Base-by-base conservation (phyloP, 768 basidiomycete genomes). In the Floccularia luteovirens region DNA sequence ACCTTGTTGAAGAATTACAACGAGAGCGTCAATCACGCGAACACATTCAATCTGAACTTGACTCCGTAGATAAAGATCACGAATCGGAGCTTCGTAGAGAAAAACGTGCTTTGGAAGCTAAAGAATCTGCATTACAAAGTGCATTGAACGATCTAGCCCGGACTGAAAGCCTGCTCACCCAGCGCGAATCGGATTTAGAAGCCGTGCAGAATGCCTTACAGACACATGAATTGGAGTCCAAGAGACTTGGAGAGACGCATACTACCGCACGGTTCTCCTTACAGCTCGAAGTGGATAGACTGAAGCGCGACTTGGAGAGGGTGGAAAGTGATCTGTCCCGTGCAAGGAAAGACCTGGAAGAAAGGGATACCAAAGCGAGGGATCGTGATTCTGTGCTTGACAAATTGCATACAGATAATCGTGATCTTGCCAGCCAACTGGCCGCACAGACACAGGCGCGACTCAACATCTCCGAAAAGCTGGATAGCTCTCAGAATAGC, bases 391-490 rank as follows among this genome's bases (percentile, higher is more conserved):
- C 75, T 17, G 70, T 72, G 16, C 63, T 92, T 31, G 90, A 91
- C 55, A 78, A 72, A 40, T 56, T 96, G 43, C 77, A 90, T 48
- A 72, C 77, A 2, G 87, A 90, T 57, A 85, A 85, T 43, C 72
- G 87, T 24, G 91, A 93, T 44, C 67, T 97, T 16, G 73, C 83
- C 3, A 71, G 72, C 1, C 83, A 89, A 53, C 66, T 96, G 1
- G 82, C 90, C 0, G 70, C 82, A 7, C 89, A 92, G 59, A 88
- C 87, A 0, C 94, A 97, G 57, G 82, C 90, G 11, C 66, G 87
- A 41, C 64, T 98, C 38, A 88, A 92, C 49, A 57, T 91, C 3
- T 75, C 84, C 1, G 94, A 97, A 62, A 94, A 91, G 71, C 67
- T 96, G n/a, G 92, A 96, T 50, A 49, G 52, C 0, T 68, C 76